Evolutionary conservation across 345 rosid genomes (phyloP).

Genomic region (Eucalyptus dawsonii): DNA sequence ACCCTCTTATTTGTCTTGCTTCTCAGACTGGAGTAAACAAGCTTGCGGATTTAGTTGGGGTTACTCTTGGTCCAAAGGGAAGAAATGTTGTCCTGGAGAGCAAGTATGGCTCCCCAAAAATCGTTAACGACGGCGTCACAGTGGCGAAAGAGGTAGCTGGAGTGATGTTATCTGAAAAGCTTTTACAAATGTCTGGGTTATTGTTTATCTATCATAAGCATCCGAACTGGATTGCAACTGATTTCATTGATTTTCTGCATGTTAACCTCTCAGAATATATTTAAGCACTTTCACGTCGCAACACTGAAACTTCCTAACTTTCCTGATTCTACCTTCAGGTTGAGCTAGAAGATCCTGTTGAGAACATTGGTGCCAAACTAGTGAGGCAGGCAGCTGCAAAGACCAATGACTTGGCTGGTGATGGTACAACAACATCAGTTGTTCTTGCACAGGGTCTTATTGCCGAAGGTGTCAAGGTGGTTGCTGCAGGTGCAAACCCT

Average conservation of each 20-base stretch:
- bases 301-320: neutral
- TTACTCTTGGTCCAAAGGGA: conserved; percentile 94
- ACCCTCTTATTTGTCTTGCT: neutral
- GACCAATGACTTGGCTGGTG: conserved; percentile 98
- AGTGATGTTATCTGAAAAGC: neutral
- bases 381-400: conserved; percentile 98
- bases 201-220: neutral
- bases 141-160: conserved; percentile 81
- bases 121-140: conserved; percentile 95
- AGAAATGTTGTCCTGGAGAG: conserved; percentile 97
- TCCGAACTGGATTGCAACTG: neutral
- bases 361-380: conserved; percentile 94
- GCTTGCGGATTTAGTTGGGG: conserved; percentile 97
- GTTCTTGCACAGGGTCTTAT: conserved; percentile 98
- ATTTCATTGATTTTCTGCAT: neutral
- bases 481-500: conserved; percentile 98
- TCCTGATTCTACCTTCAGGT: conserved; percentile 30
- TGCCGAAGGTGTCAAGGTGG: conserved; percentile 98
- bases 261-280: neutral
- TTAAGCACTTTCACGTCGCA: neutral
- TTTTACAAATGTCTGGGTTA: neutral
- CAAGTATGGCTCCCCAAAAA: conserved; percentile 97
- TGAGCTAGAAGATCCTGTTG: conserved; percentile 96
- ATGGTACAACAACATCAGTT: conserved; percentile 96
- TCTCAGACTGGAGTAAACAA: conserved; percentile 88